Evolutionary conservation across 108 stramenopile species (phyloP).

Genomic region (Cyclotella sp.): DNA sequence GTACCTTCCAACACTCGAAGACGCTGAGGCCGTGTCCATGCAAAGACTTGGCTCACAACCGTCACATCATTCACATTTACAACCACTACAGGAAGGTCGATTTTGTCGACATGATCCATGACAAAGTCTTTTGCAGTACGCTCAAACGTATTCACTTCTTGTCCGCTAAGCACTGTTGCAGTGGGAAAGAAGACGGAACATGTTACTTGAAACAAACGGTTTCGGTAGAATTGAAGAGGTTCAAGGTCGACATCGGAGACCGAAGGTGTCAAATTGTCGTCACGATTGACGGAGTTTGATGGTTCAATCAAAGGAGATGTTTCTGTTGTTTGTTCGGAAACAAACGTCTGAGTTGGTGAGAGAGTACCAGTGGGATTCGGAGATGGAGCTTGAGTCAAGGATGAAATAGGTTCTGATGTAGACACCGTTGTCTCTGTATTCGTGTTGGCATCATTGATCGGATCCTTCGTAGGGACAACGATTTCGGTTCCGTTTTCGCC

Average conservation of each 20-base stretch:
- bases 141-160: background rate
- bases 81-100: conserved; percentile 1
- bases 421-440: no score
- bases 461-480: no score
- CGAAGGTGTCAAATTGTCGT: background rate
- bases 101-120: background rate
- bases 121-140: background rate
- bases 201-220: background rate
- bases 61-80: conserved; percentile 5
- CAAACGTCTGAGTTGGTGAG: background rate
- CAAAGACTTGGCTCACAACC: conserved; percentile 4
- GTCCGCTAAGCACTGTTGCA: background rate
- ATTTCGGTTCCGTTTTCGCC: no score
- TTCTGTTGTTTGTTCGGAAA: no score
- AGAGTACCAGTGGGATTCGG: background rate
- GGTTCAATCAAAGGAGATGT: no score
- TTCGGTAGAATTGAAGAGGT: background rate
- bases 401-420: no score
- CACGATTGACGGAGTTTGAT: no score
- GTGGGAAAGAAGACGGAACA: conserved; percentile 4
- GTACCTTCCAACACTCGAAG: conserved; percentile 1
- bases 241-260: background rate
- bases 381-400: background rate
- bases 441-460: no score
- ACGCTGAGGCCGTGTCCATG: background rate